phyloP scores from a whole-genome alignment of 345 rosid genomes.

The Isatis tinctoria region DNA sequence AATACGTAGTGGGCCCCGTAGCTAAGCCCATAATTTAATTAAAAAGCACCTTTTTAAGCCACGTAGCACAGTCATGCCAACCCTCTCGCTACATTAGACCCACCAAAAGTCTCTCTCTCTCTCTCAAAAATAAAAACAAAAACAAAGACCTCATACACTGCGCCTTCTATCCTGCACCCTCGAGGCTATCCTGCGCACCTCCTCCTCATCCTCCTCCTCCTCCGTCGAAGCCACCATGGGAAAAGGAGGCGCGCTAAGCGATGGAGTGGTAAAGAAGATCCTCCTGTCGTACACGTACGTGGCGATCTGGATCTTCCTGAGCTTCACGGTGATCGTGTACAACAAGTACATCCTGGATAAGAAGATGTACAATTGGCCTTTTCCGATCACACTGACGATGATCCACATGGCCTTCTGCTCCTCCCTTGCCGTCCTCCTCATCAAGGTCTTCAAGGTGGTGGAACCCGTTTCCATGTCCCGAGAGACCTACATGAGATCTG shows the following conservation, averaged over 20 bases:
- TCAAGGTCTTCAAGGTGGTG: slow-evolving; percentile 85
- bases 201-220: background rate
- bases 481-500: slow-evolving; percentile 75
- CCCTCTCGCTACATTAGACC: background rate
- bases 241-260: slow-evolving; percentile 85
- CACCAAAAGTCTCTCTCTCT: slow-evolving; percentile 1
- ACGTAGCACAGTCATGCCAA: slow-evolving; percentile 27
- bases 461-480: slow-evolving; percentile 88
- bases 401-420: slow-evolving; percentile 99
- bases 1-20: background rate
- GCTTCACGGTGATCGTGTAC: slow-evolving; percentile 97
- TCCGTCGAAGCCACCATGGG: slow-evolving; percentile 49
- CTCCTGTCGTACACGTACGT: slow-evolving; percentile 91
- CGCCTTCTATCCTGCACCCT: slow-evolving; percentile 7
- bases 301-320: slow-evolving; percentile 93
- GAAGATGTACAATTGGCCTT: slow-evolving; percentile 98
- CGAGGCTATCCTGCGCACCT: slow-evolving; percentile 13
- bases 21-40: slow-evolving; percentile 7
- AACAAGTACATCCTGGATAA: slow-evolving; percentile 98
- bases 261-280: slow-evolving; percentile 81
- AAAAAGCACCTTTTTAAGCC: background rate
- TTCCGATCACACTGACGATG: slow-evolving; percentile 94
- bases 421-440: slow-evolving; percentile 72
- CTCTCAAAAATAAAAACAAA: background rate
- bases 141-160: background rate